phyloP scores from a whole-genome alignment of 2,329 filamentous ascomycete species.

The Tolypocladium inflatum region DNA sequence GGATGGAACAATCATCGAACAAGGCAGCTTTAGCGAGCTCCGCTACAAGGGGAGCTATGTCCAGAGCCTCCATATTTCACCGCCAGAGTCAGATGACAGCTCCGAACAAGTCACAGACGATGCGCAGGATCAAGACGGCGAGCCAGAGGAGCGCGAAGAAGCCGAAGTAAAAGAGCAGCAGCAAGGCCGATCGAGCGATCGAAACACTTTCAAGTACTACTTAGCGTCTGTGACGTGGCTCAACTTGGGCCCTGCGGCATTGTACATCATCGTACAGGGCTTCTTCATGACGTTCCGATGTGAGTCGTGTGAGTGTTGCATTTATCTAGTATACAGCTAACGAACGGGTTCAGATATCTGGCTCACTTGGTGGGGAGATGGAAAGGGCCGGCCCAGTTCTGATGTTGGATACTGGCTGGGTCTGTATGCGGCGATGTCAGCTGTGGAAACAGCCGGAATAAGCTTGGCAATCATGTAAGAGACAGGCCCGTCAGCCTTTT shows the following conservation, averaged over 20 bases:
- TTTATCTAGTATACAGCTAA: no score
- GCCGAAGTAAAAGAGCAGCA: neutral
- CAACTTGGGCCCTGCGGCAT: slow-evolving; percentile 9
- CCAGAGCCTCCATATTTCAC: slow-evolving; percentile 23
- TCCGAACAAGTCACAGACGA: neutral
- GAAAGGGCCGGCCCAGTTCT: slow-evolving; percentile 11
- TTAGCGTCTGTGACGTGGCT: slow-evolving; percentile 12
- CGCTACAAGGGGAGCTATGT: slow-evolving; percentile 25
- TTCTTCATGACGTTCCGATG: slow-evolving; percentile 15
- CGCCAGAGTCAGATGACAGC: slow-evolving; percentile 7
- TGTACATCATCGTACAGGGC: slow-evolving; percentile 8
- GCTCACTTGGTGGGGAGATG: slow-evolving; percentile 22
- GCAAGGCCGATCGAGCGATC: slow-evolving; percentile 9
- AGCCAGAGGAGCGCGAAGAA: no score
- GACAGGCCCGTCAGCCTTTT: neutral
- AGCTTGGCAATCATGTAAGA: slow-evolving; percentile 17
- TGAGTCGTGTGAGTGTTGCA: slow-evolving; percentile 5
- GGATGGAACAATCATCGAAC: slow-evolving; percentile 29
- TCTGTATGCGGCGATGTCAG: slow-evolving; percentile 14
- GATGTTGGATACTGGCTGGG: slow-evolving; percentile 20
- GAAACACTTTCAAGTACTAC: slow-evolving; percentile 18
- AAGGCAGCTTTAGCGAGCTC: slow-evolving; percentile 28
- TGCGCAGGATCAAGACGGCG: no score
- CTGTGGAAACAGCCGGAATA: slow-evolving; percentile 12
- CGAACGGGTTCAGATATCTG: slow-evolving; percentile 6